Evolutionary conservation across 306 rosid species (phyloP).

Genomic region (Morella rubra): DNA sequence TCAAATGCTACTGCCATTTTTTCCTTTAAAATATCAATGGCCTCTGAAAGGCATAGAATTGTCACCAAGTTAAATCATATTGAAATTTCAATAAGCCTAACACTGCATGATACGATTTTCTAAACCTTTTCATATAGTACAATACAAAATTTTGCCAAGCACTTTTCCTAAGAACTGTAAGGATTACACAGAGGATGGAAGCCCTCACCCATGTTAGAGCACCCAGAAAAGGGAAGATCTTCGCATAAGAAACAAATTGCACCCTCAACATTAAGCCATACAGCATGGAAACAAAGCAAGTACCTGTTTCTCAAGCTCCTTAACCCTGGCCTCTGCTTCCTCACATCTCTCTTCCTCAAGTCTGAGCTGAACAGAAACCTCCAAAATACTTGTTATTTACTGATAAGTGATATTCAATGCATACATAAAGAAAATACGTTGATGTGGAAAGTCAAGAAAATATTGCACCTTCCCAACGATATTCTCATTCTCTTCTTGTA

Average conservation of each 20-base stretch:
- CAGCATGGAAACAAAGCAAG: conserved; percentile 21
- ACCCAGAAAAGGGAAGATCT: conserved; percentile 4
- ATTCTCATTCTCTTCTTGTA: conserved; percentile 82
- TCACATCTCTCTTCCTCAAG: conserved; percentile 79
- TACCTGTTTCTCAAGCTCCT: conserved; percentile 97
- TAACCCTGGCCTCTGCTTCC: conserved; percentile 78
- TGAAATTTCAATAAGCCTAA: neutral
- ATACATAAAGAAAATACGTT: conserved; percentile 12
- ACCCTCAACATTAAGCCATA: neutral
- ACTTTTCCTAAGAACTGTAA: neutral
- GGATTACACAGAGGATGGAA: neutral
- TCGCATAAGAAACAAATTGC: conserved; percentile 9
- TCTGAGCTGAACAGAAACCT: conserved; percentile 65
- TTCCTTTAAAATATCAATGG: conserved; percentile 7
- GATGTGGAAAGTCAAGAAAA: conserved; percentile 13
- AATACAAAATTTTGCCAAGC: neutral
- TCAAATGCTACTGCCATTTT: conserved; percentile 18
- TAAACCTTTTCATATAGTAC: neutral
- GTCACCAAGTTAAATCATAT: too few relatives aligned
- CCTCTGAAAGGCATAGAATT: neutral
- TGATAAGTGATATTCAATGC: conserved; percentile 4
- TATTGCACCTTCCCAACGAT: conserved; percentile 64
- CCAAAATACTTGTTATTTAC: conserved; percentile 29
- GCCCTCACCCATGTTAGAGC: neutral
- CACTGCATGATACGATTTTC: neutral